Evolutionary conservation across 805 yeast genomes (phyloP).

Genomic region (Wickerhamomyces pijperi): DNA sequence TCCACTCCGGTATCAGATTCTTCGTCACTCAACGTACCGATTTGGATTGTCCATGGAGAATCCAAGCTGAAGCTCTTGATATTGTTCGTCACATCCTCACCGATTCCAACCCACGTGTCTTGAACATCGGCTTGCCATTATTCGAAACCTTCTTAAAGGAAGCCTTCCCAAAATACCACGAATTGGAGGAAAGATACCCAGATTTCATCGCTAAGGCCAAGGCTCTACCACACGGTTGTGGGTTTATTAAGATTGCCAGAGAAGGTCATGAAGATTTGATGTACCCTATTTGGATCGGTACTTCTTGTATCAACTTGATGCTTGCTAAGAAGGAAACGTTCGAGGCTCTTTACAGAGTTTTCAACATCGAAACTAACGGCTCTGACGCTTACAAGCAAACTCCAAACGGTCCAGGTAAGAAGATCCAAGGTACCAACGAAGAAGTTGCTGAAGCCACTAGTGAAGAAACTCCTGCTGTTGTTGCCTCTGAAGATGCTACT

Average conservation of each 20-base stretch:
- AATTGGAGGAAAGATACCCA: conserved; percentile 44
- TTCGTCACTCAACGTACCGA: conserved; percentile 83
- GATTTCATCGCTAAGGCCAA: conserved; percentile 44
- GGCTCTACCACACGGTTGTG: conserved; percentile 63
- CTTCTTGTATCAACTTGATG: conserved; percentile 78
- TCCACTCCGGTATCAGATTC: conserved; percentile 86
- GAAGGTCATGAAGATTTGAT: conserved; percentile 52
- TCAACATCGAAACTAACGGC: conserved; percentile 49
- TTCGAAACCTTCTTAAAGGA: conserved; percentile 58
- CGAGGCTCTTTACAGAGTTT: conserved; percentile 79
- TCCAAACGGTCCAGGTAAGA: conserved; percentile 13
- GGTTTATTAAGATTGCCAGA: conserved; percentile 62
- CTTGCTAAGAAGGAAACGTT: conserved; percentile 86
- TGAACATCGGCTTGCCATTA: conserved; percentile 41
- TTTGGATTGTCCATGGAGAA: conserved; percentile 80
- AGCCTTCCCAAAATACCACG: conserved; percentile 68
- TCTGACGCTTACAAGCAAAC: conserved; percentile 19
- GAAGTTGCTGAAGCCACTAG: background rate
- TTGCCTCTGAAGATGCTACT: background rate
- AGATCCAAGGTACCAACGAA: conserved; percentile 2
- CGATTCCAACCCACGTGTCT: conserved; percentile 44
- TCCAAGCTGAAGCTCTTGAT: conserved; percentile 79
- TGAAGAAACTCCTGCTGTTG: background rate
- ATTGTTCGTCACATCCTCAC: conserved; percentile 49
- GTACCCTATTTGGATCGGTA: conserved; percentile 90